Evolutionary conservation across 345 rosid genomes (phyloP).

Genomic region (Brassica carinata): DNA sequence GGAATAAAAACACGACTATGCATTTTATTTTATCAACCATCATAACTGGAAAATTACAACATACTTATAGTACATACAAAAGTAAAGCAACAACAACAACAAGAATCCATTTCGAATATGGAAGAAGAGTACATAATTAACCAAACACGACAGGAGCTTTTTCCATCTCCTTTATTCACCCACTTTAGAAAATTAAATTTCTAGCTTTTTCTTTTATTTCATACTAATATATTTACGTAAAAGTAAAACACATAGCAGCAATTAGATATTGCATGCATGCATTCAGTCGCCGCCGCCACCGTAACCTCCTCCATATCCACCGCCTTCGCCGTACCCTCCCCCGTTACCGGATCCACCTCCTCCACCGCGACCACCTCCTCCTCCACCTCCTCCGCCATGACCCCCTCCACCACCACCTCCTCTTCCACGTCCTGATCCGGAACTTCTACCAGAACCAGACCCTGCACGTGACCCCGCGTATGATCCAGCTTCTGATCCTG

Average conservation of each 20-base stretch:
- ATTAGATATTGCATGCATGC: constrained; percentile 27
- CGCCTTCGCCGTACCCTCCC: constrained; percentile 42
- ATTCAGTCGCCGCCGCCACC: constrained; percentile 38
- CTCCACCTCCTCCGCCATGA: constrained; percentile 37
- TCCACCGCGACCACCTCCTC: constrained; percentile 36
- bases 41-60: background rate
- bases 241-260: constrained; percentile 2
- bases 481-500: constrained; percentile 72
- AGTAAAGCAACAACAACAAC: constrained; percentile 16
- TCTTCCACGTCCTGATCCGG: constrained; percentile 35
- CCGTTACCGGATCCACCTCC: constrained; percentile 38
- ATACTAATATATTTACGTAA: constrained; percentile 9
- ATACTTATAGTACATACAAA: constrained; percentile 4
- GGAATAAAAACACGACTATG: background rate
- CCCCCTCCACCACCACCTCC: constrained; percentile 35
- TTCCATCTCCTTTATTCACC: constrained; percentile 5
- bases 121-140: constrained; percentile 14
- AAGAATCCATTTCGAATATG: constrained; percentile 20
- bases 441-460: constrained; percentile 50
- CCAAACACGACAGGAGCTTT: constrained; percentile 8
- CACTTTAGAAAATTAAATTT: background rate
- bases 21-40: background rate
- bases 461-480: constrained; percentile 66
- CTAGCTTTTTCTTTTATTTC: constrained; percentile 4
- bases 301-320: constrained; percentile 40